Base-by-base conservation (phyloP, 2,329 filamentous ascomycete species). In the Ophiognomonia clavigignenti-juglandacearum region DNA sequence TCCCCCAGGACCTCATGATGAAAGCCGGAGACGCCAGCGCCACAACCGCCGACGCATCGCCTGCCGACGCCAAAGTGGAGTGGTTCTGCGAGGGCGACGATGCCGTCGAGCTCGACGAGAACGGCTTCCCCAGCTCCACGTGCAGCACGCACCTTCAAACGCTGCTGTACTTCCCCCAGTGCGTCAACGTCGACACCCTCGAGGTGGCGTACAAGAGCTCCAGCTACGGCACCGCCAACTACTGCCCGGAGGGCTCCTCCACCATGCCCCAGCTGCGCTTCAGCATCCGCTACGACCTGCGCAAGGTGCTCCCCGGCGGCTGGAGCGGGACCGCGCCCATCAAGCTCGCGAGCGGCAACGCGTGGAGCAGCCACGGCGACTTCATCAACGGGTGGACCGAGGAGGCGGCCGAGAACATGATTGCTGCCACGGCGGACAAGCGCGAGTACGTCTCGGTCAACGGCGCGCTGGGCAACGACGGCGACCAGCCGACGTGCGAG, bases 61-160 rank as follows among this genome's bases (percentile, higher is more conserved):
- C 52, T 14, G 45, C 52, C 23, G 51, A 55, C 18, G 56, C 58
- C 24, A 50, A 54, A 43, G 49, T 56, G 47, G 36, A 51, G 22
- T 60, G 55, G 55, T 52, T 57, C 40, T 57, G 55, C 45, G 55
- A 57, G 48, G 48, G 45, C 27, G 53, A 54, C 47, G 27, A 40
- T 31, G 48, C 51, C 46, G 50, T 45, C 26, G 48, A 40, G 61
- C 82, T 83, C 3, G 73, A 86, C 19, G 83, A 81, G 8, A 87
- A 87, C 58, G 84, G 83, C 18, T 82, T 85, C 58, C 84, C 84
- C 23, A 85, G 86, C 51, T 81, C 81, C 43, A 85, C 83, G 1
- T 86, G 83, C 9, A 75, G 54, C 74, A 77, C 42, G 80, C 86
- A 10, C 78, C 74, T 41, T 68, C 77, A 52, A 75, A 81, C 62